Conservation (phyloP, 345 rosid genomes). For the Hibiscus tridactylites region DNA sequence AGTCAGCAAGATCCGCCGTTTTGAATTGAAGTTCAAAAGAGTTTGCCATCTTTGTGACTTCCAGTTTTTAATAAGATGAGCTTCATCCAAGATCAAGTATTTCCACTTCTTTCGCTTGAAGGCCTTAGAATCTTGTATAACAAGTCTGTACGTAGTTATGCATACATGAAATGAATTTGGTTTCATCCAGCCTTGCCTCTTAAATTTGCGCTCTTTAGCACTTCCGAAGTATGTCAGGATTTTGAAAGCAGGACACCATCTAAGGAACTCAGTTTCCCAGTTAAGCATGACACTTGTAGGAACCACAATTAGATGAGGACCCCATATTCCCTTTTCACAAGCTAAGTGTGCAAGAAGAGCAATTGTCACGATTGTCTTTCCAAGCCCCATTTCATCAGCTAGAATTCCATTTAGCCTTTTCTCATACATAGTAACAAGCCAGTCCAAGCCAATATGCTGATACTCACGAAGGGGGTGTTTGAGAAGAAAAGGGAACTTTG, state of each 20-base stretch:
- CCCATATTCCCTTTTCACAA: conserved; percentile 99
- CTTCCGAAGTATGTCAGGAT: conserved; percentile 98
- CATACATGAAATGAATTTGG: conserved; percentile 91
- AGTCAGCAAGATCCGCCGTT: conserved; percentile 86
- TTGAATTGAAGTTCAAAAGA: conserved; percentile 92
- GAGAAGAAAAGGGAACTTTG: conserved; percentile 94
- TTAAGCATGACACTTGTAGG: conserved; percentile 99
- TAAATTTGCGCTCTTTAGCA: conserved; percentile 92
- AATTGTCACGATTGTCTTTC: conserved; percentile 99
- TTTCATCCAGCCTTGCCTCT: conserved; percentile 99
- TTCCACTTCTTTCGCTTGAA: conserved; percentile 99
- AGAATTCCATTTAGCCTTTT: conserved; percentile 93
- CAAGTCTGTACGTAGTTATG: conserved; percentile 94
- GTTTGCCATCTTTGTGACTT: conserved; percentile 99
- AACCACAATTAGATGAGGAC: conserved; percentile 98
- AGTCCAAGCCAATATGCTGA: conserved; percentile 98
- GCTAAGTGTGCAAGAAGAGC: conserved; percentile 97
- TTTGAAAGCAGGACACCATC: conserved; percentile 99
- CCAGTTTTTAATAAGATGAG: conserved; percentile 99
- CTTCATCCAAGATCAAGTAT: conserved; percentile 97
- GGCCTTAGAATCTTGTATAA: conserved; percentile 91
- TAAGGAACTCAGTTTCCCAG: conserved; percentile 99
- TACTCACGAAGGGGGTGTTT: conserved; percentile 96
- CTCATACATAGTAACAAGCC: conserved; percentile 99
- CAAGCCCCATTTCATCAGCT: conserved; percentile 99